phyloP scores from a whole-genome alignment of 2,329 filamentous ascomycete species.

The Bipolaris oryzae region DNA sequence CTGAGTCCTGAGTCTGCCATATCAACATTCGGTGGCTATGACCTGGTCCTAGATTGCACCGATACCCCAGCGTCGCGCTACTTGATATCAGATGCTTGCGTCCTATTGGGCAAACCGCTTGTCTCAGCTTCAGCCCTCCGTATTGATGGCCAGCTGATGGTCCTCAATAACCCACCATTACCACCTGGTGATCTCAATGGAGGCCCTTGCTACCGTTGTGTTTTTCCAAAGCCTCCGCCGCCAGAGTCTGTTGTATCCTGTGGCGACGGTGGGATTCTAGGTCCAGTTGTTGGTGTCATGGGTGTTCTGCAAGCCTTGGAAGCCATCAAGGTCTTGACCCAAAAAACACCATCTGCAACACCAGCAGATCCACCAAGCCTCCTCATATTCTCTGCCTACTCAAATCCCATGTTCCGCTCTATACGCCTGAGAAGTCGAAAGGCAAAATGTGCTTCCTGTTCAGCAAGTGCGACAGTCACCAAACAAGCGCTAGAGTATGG shows the following conservation, averaged over 20 bases:
- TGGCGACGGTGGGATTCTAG: slow-evolving; percentile 89
- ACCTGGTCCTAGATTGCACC: slow-evolving; percentile 91
- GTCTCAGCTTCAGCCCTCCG: slow-evolving; percentile 89
- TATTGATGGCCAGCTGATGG: slow-evolving; percentile 86
- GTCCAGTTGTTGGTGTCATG: slow-evolving; percentile 92
- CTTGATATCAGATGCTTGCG: slow-evolving; percentile 87
- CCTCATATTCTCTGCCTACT: slow-evolving; percentile 63
- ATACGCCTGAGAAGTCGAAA: slow-evolving; percentile 75
- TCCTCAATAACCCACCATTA: slow-evolving; percentile 79
- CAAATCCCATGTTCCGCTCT: slow-evolving; percentile 67
- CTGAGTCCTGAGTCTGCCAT: slow-evolving; percentile 73
- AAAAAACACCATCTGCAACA: slow-evolving; percentile 27
- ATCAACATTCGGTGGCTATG: slow-evolving; percentile 71
- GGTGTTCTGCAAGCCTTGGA: slow-evolving; percentile 90
- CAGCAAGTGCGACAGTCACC: slow-evolving; percentile 66
- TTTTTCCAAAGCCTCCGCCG: slow-evolving; percentile 88
- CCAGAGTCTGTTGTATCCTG: slow-evolving; percentile 82
- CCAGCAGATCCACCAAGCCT: slow-evolving; percentile 48
- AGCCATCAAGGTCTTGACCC: slow-evolving; percentile 78
- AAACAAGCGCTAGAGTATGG: slow-evolving; percentile 66
- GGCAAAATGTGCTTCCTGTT: slow-evolving; percentile 77
- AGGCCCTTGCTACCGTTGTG: slow-evolving; percentile 90
- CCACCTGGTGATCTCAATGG: slow-evolving; percentile 63
- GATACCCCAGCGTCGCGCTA: slow-evolving; percentile 93
- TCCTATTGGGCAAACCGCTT: slow-evolving; percentile 77